Evolutionary conservation across 2,329 filamentous ascomycete genomes (phyloP), one percentile per base, ranked within the genome.

Genomic region (Cladophialophora carrionii): DNA sequence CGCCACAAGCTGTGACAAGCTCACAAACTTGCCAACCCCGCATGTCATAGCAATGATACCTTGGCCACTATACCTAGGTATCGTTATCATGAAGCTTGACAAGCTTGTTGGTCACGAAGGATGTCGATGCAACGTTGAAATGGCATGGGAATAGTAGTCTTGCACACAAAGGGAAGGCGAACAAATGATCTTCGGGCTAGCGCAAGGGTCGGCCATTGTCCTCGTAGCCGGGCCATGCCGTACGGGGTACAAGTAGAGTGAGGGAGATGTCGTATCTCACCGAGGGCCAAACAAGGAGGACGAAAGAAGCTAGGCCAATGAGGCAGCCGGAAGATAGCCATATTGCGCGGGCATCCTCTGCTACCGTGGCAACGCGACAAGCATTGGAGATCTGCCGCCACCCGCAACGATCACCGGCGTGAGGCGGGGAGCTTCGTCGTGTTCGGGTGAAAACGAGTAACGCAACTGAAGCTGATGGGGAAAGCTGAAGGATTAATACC

Each of bases 141-240:
- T 12, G 41, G 48, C 32, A 53, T 57, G 56, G 32, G 57, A 53
- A 43, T 56, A 22, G 32, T 26, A 53, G 43, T 20, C 53, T 63
- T 63, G 29, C 6, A 56, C 43, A 20, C 55, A 65, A 61, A 17
- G 51, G 66, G 63, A 61, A 63, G 66, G 66, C 63, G 61, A n/a
- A 46, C 43, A 46, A 63, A 31, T 48, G 55, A 34, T 57, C 49
- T n/a, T 32, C 49, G 20, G 49, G 43, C 37, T 59, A 31, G 37
- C 32, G 53, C 34, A 31, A 34, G n/a, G 58, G 8, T 31, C 32
- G 29, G n/a, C 41, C 24, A 31, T 31, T 31, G 26, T 29, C 3
- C 26, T 29, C 31, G 31, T 49, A 26, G n/a, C 37, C n/a, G 22
- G 41, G 24, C 14, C 26, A 48, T 37, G 26, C 56, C 14, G 43